phyloP scores from a whole-genome alignment of 192 early-diverging fungal genomes.

The Geosiphon pyriformis region DNA sequence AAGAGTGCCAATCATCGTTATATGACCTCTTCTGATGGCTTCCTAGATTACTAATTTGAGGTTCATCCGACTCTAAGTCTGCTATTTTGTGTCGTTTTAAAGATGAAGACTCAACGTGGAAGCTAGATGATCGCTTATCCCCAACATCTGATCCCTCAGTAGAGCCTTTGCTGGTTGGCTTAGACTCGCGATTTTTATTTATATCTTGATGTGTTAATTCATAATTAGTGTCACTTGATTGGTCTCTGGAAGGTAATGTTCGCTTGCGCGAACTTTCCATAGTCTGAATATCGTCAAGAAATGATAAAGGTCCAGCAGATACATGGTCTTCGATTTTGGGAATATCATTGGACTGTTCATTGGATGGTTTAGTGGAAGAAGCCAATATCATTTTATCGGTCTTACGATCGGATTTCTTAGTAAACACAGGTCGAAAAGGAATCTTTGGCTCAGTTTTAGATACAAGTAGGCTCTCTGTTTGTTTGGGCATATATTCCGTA shows the following conservation, averaged over 20 bases:
- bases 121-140: too few species aligned
- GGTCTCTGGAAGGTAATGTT: background rate
- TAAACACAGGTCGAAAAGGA: slow-evolving; percentile 35
- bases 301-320: slow-evolving; percentile 12
- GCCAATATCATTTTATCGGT: background rate
- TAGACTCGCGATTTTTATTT: background rate
- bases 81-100: background rate
- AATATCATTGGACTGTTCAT: background rate
- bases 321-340: background rate
- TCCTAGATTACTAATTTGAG: background rate
- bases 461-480: background rate
- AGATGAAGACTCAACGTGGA: background rate
- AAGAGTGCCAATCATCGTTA: background rate
- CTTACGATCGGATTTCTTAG: slow-evolving; percentile 4
- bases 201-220: background rate
- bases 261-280: background rate
- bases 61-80: background rate
- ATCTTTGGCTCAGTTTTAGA: background rate
- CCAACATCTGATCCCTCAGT: background rate
- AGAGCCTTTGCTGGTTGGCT: background rate
- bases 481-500: background rate
- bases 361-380: background rate
- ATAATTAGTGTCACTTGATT: background rate
- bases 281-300: background rate
- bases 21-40: background rate